Conservation (phyloP, 2,329 filamentous ascomycete species). For the Colletotrichum euphorbiae region DNA sequence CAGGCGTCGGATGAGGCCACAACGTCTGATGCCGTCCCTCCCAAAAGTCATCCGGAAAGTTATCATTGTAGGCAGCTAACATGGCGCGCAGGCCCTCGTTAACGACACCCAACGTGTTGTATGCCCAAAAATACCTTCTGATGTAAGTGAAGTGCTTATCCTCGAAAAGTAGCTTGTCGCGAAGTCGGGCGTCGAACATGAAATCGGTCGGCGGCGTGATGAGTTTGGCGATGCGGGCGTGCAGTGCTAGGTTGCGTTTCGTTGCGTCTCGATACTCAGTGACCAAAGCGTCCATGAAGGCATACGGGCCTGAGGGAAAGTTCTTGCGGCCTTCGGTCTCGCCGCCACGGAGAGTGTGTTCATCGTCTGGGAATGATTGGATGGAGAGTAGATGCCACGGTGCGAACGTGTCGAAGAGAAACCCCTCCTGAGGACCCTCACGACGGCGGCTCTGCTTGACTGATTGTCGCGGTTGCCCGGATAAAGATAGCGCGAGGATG, state of each 20-base stretch:
- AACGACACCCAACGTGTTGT: conserved; percentile 69
- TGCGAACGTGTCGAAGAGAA: conserved; percentile 68
- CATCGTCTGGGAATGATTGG: conserved; percentile 70
- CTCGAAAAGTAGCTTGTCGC: conserved; percentile 71
- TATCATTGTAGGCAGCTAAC: conserved; percentile 66
- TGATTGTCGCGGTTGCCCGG: conserved; percentile 62
- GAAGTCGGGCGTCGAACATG: conserved; percentile 67
- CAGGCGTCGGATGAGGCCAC: conserved; percentile 64
- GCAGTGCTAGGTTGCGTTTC: conserved; percentile 68
- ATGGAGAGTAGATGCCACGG: conserved; percentile 71
- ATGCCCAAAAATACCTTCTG: conserved; percentile 72
- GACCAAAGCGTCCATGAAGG: conserved; percentile 68
- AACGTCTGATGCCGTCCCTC: conserved; percentile 64
- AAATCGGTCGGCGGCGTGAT: conserved; percentile 70
- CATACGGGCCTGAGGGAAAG: conserved; percentile 71
- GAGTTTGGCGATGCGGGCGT: conserved; percentile 67
- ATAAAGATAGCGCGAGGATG: conserved; percentile 68
- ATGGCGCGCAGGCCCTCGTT: conserved; percentile 70
- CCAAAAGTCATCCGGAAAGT: conserved; percentile 70
- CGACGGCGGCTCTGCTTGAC: conserved; percentile 62
- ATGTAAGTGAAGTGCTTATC: conserved; percentile 71
- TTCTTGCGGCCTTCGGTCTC: conserved; percentile 61
- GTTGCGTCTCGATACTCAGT: conserved; percentile 71
- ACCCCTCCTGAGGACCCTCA: conserved; percentile 59
- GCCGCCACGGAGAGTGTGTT: conserved; percentile 65